Base-by-base conservation (phyloP, 352 stramenopile genomes). In the Phytophthora cryptogea region DNA sequence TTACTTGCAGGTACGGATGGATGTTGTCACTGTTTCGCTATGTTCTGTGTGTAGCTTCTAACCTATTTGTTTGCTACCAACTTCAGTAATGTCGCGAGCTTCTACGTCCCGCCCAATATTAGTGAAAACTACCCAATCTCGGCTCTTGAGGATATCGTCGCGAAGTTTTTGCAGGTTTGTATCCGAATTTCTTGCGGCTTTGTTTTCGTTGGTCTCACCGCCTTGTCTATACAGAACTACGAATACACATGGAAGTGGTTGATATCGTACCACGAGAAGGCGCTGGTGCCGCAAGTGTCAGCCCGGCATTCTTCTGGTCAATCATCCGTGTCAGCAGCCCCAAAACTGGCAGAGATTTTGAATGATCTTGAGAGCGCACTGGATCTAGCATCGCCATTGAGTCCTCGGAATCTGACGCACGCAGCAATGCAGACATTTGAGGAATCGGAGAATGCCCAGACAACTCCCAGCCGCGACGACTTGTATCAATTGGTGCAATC, bases 41-140 rank as follows among this genome's bases (percentile, higher is more conserved):
- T 47, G 1, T 44, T 32, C 16, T 42, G 8, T 31, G 23, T 48
- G 11, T 30, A 13, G 31, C 14, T 27, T 37, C 48, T 54, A 63
- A 63, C 16, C 31, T 54, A 23, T 41, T 6, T 32, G 40, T 30
- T 23, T 66, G 54, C 17, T 23, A 69, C 33, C 33, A 14, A 17
- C 35, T 72, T 20, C 49, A 92, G 80, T 54, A 93, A 89, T 56
- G 70, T 89, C 26, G 81, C 84, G 16, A 91, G 73, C 56, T 95
- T 90, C 55, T 93, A 93, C 70, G 87, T 91, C 20, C 81, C 86
- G 23, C 84, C 86, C 4, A 90, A 88, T 63, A 82, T 95, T 20
- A 83, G 78, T 27, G 86, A 95, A 55, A 89, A 78, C 57, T 94
- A 92, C 54, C 83, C 84, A 5, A 85, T 94, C 33, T 95, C 84